These are phyloP conservation scores for Batrachochytrium dendrobatidis DNA, from an alignment of 371 early-diverging fungal species.

Conservation along the genomic window DNA sequence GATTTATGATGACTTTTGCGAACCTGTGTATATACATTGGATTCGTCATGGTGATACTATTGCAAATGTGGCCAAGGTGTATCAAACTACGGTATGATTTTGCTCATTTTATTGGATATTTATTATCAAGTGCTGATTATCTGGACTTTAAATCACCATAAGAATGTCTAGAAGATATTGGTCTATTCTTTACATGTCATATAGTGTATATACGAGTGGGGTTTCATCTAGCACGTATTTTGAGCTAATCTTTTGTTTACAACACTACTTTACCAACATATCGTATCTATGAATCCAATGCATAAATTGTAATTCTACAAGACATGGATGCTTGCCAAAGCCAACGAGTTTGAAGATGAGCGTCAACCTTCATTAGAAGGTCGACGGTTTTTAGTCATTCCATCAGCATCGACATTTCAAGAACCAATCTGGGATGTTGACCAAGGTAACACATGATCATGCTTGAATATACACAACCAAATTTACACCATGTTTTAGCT, in stretches of 20 bases:
- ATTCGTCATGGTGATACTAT: not conserved
- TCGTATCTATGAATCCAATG: no score
- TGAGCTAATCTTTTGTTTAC: no score
- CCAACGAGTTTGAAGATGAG: conserved; percentile 1
- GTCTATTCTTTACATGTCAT: no score
- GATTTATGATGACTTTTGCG: not conserved
- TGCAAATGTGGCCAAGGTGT: not conserved
- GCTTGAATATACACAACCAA: not conserved
- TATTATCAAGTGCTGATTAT: no score
- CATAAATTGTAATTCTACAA: no score
- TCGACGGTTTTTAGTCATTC: not conserved
- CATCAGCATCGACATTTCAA: conserved; percentile 1
- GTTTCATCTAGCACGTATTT: no score
- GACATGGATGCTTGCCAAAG: not conserved
- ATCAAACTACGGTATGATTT: conserved; percentile 1
- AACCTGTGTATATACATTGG: conserved; percentile 4
- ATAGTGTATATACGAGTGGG: no score
- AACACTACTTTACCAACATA: no score
- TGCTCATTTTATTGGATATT: no score
- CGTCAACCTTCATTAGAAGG: not conserved
- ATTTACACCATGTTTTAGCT: not conserved
- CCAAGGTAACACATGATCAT: not conserved
- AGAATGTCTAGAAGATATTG: no score
- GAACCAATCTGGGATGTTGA: conserved; percentile 3
- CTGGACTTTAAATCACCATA: no score